Percentiles rank a stretch among this genome's conserved stretches.
Conservation (phyloP, 2,329 filamentous ascomycete species). For the Tothia fuscella region DNA sequence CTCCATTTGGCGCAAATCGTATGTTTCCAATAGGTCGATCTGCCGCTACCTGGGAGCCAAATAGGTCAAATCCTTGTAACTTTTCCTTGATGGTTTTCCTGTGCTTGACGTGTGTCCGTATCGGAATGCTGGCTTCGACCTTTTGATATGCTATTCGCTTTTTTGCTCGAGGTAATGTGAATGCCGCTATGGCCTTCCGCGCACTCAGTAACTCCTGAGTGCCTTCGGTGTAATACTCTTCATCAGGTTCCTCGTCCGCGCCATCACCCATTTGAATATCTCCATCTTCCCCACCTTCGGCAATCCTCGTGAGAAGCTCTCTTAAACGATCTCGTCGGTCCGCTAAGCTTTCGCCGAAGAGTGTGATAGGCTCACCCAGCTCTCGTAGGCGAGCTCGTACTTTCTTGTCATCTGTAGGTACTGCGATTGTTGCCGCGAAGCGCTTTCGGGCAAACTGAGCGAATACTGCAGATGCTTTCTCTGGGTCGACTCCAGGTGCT, state of each 20-base stretch:
- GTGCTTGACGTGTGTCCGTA: slow-evolving; percentile 85
- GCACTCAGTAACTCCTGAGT: slow-evolving; percentile 61
- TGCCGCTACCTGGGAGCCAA: slow-evolving; percentile 84
- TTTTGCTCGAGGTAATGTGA: slow-evolving; percentile 72
- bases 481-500: slow-evolving; percentile 55
- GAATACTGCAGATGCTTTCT: slow-evolving; percentile 74
- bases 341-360: slow-evolving; percentile 81
- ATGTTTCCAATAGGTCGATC: slow-evolving; percentile 87
- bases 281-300: slow-evolving; percentile 44
- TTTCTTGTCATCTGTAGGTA: slow-evolving; percentile 84
- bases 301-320: slow-evolving; percentile 63
- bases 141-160: slow-evolving; percentile 66
- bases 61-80: slow-evolving; percentile 73
- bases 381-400: slow-evolving; percentile 73
- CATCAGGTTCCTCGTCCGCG: slow-evolving; percentile 52
- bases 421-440: slow-evolving; percentile 74
- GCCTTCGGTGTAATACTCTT: slow-evolving; percentile 92
- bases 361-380: slow-evolving; percentile 82
- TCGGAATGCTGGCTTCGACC: slow-evolving; percentile 66
- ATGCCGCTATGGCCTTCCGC: slow-evolving; percentile 67
- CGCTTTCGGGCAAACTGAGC: slow-evolving; percentile 87
- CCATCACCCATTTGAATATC: slow-evolving; percentile 46
- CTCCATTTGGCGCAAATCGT: slow-evolving; percentile 74
- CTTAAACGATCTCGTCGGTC: slow-evolving; percentile 81
- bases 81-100: slow-evolving; percentile 79